Conservation (phyloP, 441 rosid genomes). For the Populus tomentosa region DNA sequence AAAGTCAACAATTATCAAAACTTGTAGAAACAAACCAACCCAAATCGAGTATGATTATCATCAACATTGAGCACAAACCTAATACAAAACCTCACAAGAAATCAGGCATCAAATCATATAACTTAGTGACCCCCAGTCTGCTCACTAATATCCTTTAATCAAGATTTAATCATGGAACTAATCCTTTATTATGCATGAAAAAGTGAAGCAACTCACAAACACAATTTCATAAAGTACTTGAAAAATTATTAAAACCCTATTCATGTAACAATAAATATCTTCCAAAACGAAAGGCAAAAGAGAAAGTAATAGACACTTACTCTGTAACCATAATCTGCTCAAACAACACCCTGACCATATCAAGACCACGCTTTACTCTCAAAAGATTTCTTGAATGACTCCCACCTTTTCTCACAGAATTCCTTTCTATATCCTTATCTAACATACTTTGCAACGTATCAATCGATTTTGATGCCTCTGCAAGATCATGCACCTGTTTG, state of each 20-base stretch:
- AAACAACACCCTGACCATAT: conserved; percentile 83
- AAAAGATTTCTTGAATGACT: conserved; percentile 85
- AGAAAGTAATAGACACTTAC: conserved; percentile 35
- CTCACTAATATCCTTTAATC: neutral
- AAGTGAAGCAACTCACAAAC: neutral
- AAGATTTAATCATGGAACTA: neutral
- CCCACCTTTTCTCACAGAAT: conserved; percentile 66
- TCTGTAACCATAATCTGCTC: conserved; percentile 63
- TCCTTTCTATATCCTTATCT: conserved; percentile 48
- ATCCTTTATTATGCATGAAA: neutral
- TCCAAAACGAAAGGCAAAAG: neutral
- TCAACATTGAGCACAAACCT: neutral
- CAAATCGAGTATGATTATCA: neutral
- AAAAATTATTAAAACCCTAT: neutral
- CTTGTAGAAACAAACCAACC: neutral
- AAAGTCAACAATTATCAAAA: neutral
- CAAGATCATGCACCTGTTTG: conserved; percentile 72
- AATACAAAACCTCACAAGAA: neutral
- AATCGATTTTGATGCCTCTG: conserved; percentile 63
- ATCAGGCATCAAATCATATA: neutral
- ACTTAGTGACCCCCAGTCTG: neutral
- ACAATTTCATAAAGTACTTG: neutral
- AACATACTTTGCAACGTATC: conserved; percentile 47
- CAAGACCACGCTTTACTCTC: conserved; percentile 95
- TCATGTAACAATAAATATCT: neutral